Evolutionary conservation across 139 green algal species (phyloP), one percentile per base, ranked within the genome.

Genomic region (Spirogloea muscicola): DNA sequence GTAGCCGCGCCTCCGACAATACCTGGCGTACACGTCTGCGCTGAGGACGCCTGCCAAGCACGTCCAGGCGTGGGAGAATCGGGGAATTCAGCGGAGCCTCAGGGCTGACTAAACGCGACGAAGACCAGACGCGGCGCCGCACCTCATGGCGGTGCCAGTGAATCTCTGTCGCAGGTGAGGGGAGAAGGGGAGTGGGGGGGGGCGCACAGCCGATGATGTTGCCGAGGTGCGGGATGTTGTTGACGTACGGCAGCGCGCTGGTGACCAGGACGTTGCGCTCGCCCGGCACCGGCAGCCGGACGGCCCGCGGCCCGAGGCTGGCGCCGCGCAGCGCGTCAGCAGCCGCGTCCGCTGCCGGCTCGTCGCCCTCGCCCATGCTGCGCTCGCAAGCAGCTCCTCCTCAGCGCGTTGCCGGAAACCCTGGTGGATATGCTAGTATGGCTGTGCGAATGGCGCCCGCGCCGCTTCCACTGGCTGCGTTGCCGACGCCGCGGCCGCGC

Each of bases 191-290:
- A 10, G 13, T 16, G 31, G 29, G 10, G 31, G 13, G 31, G 55
- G 13, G 13, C 31, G 29, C 65, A 82, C 91, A 96, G 39, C 93
- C 94, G 48, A 98, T 97, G 84, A 98, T 98, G 89, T 98, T 98
- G 58, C 94, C 94, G 55, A 98, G 86, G 76, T 98, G 94, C 0
- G 94, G 94, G 62, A 98, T 92, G 79, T 98, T 98, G 86, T 98
- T 98, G n/a, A 98, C 94, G 71, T 98, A 98, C 0, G 94, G 94
- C 74, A 98, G 87, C 2, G 94, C 94, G 37, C 80, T 91, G 2
- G 94, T 98, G 82, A 98, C 93, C 18, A 90, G 52, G 13, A 92
- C 67, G 66, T 91, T 91, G 36, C 84, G 77, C 38, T 85, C 48
- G 5, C 85, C 86, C 73, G 7, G 37, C 41, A 9, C 68, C 38